Evolutionary conservation across 2,329 filamentous ascomycete species (phyloP), one percentile per base, ranked within the genome.

Genomic region (Paecilomyces niveus): DNA sequence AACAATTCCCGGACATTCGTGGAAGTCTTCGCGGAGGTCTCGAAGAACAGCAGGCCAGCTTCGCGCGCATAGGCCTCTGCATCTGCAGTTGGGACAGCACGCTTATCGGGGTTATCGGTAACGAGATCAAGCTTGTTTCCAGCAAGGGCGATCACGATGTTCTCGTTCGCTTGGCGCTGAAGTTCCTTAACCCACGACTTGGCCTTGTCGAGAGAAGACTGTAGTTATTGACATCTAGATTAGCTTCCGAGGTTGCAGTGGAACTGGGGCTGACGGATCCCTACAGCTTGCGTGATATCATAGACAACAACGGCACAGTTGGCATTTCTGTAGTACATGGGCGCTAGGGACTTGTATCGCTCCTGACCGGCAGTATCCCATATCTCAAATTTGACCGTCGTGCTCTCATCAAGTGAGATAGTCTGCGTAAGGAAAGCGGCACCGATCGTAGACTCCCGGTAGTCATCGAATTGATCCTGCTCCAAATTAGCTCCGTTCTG

Each of bases 111-210:
- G 73, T 90, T 89, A 72, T 96, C 92, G 63, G 87, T 92, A 62
- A 97, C 94, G 67, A 99, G 81, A 83, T 99, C 94, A 71, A 96
- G 83, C 80, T 99, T 97, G 83, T 99, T 99, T 63, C 94, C 94
- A 56, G 93, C 94, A 51, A 99, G 86, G 53, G 94, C 94, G 71
- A 99, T 99, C 76, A 99, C 92, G 76, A 99, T 99, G 78, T 97
- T 97, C 78, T 99, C 94, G 81, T 97, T 99, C 63, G 95, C 94
- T 79, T 99, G 94, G 73, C 94, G 88, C 78, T 99, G 94, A 57
- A 99, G 86, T 75, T 99, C 94, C 80, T 97, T 97, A 60, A 99
- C 93, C 94, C 94, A 99, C 52, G 92, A 89, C 78, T 99, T 99
- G 67, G 95, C 95, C 82, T 99, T 99, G 78, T 99, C 95, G 71